Percentiles rank a stretch among this genome's conserved stretches.
These are phyloP conservation scores for Phytophthora hibernalis DNA, from an alignment of 352 stramenopile genomes.

Conservation along the genomic window DNA sequence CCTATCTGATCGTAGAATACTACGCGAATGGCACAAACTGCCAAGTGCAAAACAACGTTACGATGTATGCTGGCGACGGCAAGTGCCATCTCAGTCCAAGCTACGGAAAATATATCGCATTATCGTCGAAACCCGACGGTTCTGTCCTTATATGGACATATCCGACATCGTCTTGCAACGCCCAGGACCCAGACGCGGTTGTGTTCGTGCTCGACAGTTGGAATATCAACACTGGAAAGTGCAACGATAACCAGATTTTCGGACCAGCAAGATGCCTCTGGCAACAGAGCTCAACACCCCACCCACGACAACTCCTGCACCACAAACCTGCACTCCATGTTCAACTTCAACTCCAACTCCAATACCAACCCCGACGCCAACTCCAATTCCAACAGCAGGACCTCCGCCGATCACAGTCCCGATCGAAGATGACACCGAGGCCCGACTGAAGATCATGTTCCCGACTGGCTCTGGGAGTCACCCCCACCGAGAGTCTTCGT, in stretches of 20 bases:
- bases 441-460: conserved; percentile 19
- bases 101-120: not conserved
- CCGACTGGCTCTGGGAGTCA: conserved; percentile 24
- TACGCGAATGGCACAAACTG: conserved; percentile 21
- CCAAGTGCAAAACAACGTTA: not conserved
- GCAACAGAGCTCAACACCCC: not conserved
- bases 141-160: conserved; percentile 2
- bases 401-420: not conserved
- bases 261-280: conserved; percentile 9
- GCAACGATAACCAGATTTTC: not conserved
- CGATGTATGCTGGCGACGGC: conserved; percentile 20
- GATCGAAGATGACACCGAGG: conserved; percentile 13
- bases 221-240: conserved; percentile 17
- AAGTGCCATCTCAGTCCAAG: conserved; percentile 15
- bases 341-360: conserved; percentile 11
- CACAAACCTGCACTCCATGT: conserved; percentile 4
- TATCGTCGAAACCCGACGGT: conserved; percentile 1
- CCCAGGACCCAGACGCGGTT: not conserved
- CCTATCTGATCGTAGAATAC: conserved; percentile 17
- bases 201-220: conserved; percentile 8
- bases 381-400: not conserved
- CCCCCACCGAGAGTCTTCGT: conserved; percentile 11
- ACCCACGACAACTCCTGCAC: not conserved
- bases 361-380: no score
- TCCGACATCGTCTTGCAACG: conserved; percentile 8